These are phyloP conservation scores for Pseudocercospora crystallina DNA, from an alignment of 2,329 filamentous ascomycete genomes.

Conservation along the genomic window DNA sequence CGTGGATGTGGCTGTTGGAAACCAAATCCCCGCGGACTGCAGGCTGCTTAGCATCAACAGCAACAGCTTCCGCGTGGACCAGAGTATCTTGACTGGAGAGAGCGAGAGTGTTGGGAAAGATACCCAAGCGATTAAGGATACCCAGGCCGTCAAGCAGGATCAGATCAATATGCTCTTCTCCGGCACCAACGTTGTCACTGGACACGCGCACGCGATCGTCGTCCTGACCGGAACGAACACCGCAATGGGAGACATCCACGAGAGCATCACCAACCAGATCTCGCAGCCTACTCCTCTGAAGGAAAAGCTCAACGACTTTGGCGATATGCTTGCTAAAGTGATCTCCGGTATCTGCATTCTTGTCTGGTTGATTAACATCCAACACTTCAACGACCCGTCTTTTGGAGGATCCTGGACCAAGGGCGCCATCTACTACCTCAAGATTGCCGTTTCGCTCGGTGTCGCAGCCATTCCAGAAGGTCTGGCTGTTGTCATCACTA, in stretches of 20 bases:
- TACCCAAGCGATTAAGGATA: constrained; percentile 66
- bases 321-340: constrained; percentile 92
- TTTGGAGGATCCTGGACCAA: constrained; percentile 87
- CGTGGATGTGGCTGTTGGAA: constrained; percentile 81
- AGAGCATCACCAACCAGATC: constrained; percentile 97
- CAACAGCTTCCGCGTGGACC: constrained; percentile 96
- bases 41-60: constrained; percentile 85
- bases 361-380: constrained; percentile 98
- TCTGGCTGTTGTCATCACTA: constrained; percentile 97
- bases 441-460: constrained; percentile 97
- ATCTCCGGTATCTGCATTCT: constrained; percentile 95
- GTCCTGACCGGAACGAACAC: constrained; percentile 86
- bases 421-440: constrained; percentile 98
- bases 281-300: constrained; percentile 96
- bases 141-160: constrained; percentile 91
- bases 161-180: constrained; percentile 98
- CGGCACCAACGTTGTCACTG: constrained; percentile 93
- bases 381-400: constrained; percentile 91
- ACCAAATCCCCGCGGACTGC: constrained; percentile 93
- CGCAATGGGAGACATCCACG: constrained; percentile 97
- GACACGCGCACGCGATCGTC: constrained; percentile 86
- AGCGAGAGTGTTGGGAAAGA: constrained; percentile 96
- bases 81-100: constrained; percentile 95
- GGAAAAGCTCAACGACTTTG: constrained; percentile 98
- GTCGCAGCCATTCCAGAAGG: constrained; percentile 98